Conservation (phyloP, 2,329 filamentous ascomycete genomes). For the Byssochlamys sp. region DNA sequence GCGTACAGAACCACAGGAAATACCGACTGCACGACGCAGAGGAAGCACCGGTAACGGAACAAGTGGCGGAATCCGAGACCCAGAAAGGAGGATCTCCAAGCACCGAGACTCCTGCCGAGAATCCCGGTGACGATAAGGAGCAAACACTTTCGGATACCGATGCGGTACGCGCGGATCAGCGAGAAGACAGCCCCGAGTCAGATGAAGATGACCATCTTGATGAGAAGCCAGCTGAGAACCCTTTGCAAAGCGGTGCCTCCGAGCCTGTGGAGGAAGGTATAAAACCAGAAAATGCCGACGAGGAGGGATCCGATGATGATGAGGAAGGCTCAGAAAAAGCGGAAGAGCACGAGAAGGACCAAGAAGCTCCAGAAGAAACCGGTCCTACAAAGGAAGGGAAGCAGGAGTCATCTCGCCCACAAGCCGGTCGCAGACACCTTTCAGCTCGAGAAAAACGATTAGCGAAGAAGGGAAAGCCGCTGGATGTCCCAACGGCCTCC, state of each 20-base stretch:
- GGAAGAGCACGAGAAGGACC: conserved; percentile 15
- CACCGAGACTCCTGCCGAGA: conserved; percentile 15
- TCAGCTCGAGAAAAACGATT: conserved; percentile 37
- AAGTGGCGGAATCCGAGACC: conserved; percentile 6
- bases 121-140: conserved; percentile 18
- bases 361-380: conserved; percentile 17
- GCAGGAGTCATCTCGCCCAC: conserved; percentile 1
- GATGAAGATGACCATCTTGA: conserved; percentile 26
- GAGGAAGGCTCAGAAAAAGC: conserved; percentile 12
- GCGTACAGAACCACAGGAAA: conserved; percentile 68
- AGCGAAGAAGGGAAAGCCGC: conserved; percentile 21
- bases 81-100: conserved; percentile 14
- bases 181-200: conserved; percentile 25
- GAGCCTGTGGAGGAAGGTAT: conserved; percentile 21
- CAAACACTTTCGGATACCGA: conserved; percentile 20
- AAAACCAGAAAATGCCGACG: conserved; percentile 17
- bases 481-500: conserved; percentile 9
- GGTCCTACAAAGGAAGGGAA: conserved; percentile 3
- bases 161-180: conserved; percentile 17
- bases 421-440: conserved; percentile 20
- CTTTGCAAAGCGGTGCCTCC: conserved; percentile 12
- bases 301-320: conserved; percentile 5
- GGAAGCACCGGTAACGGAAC: neutral
- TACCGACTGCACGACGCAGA: conserved; percentile 48
- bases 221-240: conserved; percentile 9